Base-by-base conservation (phyloP, 805 yeast genomes). In the Ogataea populi-albae region DNA sequence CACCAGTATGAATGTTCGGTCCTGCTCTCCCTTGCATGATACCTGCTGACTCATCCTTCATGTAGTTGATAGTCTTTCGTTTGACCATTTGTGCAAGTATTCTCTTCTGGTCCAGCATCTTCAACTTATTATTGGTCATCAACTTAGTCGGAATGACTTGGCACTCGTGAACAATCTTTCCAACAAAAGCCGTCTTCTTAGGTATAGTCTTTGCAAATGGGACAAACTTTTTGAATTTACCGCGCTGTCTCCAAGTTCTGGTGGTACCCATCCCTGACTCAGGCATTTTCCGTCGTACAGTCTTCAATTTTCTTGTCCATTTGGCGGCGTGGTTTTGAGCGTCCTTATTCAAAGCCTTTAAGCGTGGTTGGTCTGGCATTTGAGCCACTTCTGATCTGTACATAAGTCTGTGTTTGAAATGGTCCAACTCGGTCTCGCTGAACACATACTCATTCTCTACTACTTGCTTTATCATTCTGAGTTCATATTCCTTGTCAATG, bases 161-260 rank as follows among this genome's bases (percentile, higher is more conserved):
- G 59, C 97, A 89, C 57, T 93, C 98, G 57, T 93, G 97, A 38
- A 81, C 84, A 19, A 91, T 81, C 23, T 88, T 86, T 24, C 98
- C 98, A 9, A 78, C 73, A 23, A 93, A 62, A 2, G 88, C 75
- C 0, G 98, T 89, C 51, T 86, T 85, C 55, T 79, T 88, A 1
- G 96, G 95, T 37, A 87, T 86, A 1, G 95, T 85, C 59, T 81
- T 84, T 9, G 86, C 89, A 57, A 77, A 86, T 9, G 95, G 95
- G n/a, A 81, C 73, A 43, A 68, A 75, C 52, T 79, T 66, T 36
- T 50, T 52, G 33, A 40, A 43, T 18, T 43, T 43, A 17, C 42
- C 48, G 28, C 45, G 35, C 31, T 20, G 40, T 22, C 38, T 32
- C 14, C 40, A 30, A 3, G 35, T 26, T 32, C 45, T 41, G 1